Base-by-base conservation (phyloP, 345 rosid species). In the Melaleuca alternifolia region DNA sequence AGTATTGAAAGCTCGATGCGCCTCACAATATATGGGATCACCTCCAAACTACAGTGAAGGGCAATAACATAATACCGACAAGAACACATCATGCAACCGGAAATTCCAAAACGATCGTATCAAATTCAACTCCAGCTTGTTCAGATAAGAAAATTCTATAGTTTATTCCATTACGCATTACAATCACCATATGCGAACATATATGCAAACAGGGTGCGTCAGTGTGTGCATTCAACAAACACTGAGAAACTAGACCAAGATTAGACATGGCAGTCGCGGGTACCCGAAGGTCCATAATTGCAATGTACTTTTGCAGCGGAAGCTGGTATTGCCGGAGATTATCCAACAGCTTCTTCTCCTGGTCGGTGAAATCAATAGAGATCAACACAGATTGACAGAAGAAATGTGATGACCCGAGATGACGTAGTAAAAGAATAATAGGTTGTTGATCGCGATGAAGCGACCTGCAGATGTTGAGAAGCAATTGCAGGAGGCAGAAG, bases 221-320 rank as follows among this genome's bases (percentile, higher is more conserved):
- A 41, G 76, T 15, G 76, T 62, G 76, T 15, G 11, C 44, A 7
- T 65, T 33, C 77, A 30, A 62, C 44, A 65, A n/a, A 1, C 24
- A 41, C 77, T 16, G 46, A 65, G 77, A 65, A 65, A 65, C 77
- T 20, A 52, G 61, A 21, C 48, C 61, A 26, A 79, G 41, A 41
- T 79, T n/a, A 48, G 26, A 41, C 28, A 41, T 9, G 2, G 71
- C n/a, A 51, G 50, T 1, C 46, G 57, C 4, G 5, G 85, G 51
- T 75, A 94, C 98, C 96, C 95, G 93, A 50, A 96, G 99, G 50
- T 96, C 98, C 93, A 95, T 96, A 94, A 96, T 65, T 83, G 98
- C 96, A 95, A 92, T 91, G 87, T 96, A 97, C 81, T 95, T 94
- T 86, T 95, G 98, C 86, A 96, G 88, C 5, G 99, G 98, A 90